These are phyloP conservation scores for Penicillium fimorum DNA, from an alignment of 495 filamentous ascomycete genomes.

Conservation along the genomic window DNA sequence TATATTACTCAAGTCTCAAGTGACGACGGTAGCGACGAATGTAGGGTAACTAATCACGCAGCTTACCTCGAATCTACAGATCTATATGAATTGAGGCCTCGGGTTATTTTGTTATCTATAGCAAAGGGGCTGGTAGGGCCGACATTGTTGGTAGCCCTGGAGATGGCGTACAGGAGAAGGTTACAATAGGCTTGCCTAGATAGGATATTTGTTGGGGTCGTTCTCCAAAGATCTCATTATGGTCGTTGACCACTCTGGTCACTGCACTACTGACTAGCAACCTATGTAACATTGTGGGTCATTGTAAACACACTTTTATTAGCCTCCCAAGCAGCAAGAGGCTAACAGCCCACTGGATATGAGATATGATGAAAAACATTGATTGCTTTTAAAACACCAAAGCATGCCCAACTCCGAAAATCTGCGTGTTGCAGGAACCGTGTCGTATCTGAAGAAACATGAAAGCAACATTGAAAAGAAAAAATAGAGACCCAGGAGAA, in stretches of 20 bases:
- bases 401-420: constrained; percentile 33
- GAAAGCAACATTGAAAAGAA: constrained; percentile 14
- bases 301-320: constrained; percentile 11
- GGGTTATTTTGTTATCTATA: background rate
- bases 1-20: too few relatives aligned
- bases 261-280: constrained; percentile 10
- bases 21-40: too few relatives aligned
- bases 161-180: background rate
- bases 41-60: too few relatives aligned
- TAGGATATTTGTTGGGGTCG: constrained; percentile 1
- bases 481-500: constrained; percentile 5
- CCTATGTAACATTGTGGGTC: constrained; percentile 11
- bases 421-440: constrained; percentile 22
- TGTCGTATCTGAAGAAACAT: constrained; percentile 31
- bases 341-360: constrained; percentile 18
- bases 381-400: constrained; percentile 35
- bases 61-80: too few relatives aligned
- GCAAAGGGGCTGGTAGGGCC: background rate
- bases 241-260: constrained; percentile 8
- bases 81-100: background rate
- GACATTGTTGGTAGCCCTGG: background rate
- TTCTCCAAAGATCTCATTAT: constrained; percentile 12
- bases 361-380: constrained; percentile 30
- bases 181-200: background rate
- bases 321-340: constrained; percentile 5